These are phyloP conservation scores for Emericellopsis atlantica DNA, from an alignment of 2,329 filamentous ascomycete genomes.

Conservation along the genomic window DNA sequence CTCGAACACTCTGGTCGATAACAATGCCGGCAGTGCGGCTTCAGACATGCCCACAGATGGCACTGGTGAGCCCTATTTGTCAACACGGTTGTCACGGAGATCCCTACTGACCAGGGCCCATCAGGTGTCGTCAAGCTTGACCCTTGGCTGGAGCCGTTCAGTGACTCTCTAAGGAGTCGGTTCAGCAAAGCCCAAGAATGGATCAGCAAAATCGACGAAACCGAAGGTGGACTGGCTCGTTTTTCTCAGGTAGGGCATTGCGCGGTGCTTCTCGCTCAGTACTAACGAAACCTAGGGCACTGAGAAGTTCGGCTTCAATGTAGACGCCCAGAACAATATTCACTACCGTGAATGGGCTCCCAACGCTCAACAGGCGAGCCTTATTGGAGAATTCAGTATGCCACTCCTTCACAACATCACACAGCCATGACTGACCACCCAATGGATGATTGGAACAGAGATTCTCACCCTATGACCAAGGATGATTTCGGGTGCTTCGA, in stretches of 20 bases:
- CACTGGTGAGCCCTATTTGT: slow-evolving; percentile 41
- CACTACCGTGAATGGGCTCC: slow-evolving; percentile 94
- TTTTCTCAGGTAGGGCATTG: slow-evolving; percentile 60
- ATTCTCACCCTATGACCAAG: slow-evolving; percentile 78
- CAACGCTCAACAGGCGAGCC: slow-evolving; percentile 69
- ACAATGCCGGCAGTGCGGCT: slow-evolving; percentile 23
- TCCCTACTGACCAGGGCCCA: slow-evolving; percentile 3
- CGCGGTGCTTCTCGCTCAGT: neutral
- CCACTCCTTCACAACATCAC: slow-evolving; percentile 1
- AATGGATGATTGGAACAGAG: slow-evolving; percentile 73
- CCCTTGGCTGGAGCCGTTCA: slow-evolving; percentile 80
- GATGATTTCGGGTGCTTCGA: slow-evolving; percentile 80
- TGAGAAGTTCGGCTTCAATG: slow-evolving; percentile 77
- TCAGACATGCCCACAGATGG: slow-evolving; percentile 52
- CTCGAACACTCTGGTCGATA: slow-evolving; percentile 28
- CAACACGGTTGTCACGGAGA: neutral
- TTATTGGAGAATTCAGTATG: slow-evolving; percentile 91
- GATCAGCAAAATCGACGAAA: slow-evolving; percentile 72
- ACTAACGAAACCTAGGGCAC: slow-evolving; percentile 46
- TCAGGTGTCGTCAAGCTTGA: slow-evolving; percentile 78
- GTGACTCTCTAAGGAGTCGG: slow-evolving; percentile 61
- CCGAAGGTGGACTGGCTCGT: slow-evolving; percentile 81
- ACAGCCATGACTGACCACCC: slow-evolving; percentile 12
- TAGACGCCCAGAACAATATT: slow-evolving; percentile 72
- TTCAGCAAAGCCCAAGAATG: slow-evolving; percentile 73